Percentiles rank a stretch among this genome's conserved stretches.
Evolutionary conservation across 768 basidiomycete genomes (phyloP).

Genomic region (Dacryopinax primogenitus): DNA sequence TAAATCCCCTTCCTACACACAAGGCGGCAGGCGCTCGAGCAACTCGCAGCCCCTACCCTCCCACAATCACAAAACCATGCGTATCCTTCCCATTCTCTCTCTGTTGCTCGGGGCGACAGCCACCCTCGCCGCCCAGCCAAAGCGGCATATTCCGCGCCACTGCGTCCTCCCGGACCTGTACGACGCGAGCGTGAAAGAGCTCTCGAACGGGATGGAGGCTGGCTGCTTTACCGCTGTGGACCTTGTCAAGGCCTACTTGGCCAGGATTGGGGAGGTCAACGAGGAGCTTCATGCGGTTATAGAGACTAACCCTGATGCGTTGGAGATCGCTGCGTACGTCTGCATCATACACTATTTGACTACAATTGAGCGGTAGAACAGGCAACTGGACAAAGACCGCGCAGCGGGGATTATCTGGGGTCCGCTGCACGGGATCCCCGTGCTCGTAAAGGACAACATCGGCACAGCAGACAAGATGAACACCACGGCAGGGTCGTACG

Average conservation of each 20-base stretch:
- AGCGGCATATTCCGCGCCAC: not conserved
- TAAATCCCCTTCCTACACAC: not conserved
- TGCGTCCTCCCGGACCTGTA: constrained; percentile 40
- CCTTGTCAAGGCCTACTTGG: constrained; percentile 48
- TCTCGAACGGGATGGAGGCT: constrained; percentile 40
- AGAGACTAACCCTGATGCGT: constrained; percentile 11
- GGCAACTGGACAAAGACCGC: constrained; percentile 11
- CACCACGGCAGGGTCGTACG: constrained; percentile 25
- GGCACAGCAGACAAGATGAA: constrained; percentile 13
- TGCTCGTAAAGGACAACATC: constrained; percentile 18
- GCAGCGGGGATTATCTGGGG: constrained; percentile 8
- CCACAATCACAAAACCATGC: not conserved
- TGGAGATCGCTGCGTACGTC: constrained; percentile 11
- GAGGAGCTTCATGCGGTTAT: constrained; percentile 12
- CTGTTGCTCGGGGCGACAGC: not conserved
- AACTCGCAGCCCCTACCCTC: not conserved
- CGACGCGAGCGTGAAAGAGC: constrained; percentile 43
- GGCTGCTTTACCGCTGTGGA: constrained; percentile 47
- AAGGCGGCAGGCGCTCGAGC: not conserved
- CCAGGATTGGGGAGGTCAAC: constrained; percentile 12
- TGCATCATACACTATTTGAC: not conserved
- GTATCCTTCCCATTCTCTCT: not conserved
- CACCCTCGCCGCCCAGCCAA: not conserved
- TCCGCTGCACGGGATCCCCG: constrained; percentile 15
- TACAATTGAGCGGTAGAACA: not conserved